Conservation (phyloP, 2,329 filamentous ascomycete species). For the Davidsoniella eucalypti region DNA sequence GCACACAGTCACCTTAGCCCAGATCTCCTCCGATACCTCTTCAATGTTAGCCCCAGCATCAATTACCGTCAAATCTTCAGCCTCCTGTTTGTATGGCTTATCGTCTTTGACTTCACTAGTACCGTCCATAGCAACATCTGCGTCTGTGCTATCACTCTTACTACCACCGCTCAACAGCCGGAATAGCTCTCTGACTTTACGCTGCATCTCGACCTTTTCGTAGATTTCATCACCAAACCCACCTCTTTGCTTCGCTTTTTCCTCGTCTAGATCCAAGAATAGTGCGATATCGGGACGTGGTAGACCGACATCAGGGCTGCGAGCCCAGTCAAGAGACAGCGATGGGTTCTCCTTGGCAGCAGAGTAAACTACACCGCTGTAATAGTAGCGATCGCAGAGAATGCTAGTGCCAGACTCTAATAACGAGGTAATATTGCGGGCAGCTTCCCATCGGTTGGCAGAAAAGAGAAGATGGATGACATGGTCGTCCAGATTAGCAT, state of each 20-base stretch:
- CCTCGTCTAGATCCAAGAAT: constrained; percentile 68
- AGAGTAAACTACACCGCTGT: constrained; percentile 85
- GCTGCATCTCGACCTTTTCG: constrained; percentile 71
- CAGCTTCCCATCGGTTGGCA: constrained; percentile 75
- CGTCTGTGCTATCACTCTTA: constrained; percentile 15
- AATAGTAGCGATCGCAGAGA: constrained; percentile 85
- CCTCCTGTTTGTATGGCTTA: constrained; percentile 28
- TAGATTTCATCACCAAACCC: constrained; percentile 84
- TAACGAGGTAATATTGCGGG: constrained; percentile 30
- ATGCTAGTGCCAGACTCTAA: constrained; percentile 55
- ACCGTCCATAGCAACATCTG: constrained; percentile 8
- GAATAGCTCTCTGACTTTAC: constrained; percentile 60
- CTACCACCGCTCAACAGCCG: constrained; percentile 20
- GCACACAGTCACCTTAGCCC: constrained; percentile 26
- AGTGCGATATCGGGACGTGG: constrained; percentile 76
- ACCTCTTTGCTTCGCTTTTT: constrained; percentile 57
- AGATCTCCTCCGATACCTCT: constrained; percentile 39
- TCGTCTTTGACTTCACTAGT: constrained; percentile 7
- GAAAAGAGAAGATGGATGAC: constrained; percentile 81
- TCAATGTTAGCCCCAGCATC: constrained; percentile 38
- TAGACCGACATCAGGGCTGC: constrained; percentile 68
- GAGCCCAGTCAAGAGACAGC: constrained; percentile 63
- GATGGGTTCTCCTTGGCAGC: constrained; percentile 65
- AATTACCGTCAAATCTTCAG: constrained; percentile 36
- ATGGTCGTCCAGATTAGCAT: constrained; percentile 65